These are phyloP conservation scores for Globisporangium paddicum DNA, from an alignment of 352 stramenopile genomes.

Conservation along the genomic window DNA sequence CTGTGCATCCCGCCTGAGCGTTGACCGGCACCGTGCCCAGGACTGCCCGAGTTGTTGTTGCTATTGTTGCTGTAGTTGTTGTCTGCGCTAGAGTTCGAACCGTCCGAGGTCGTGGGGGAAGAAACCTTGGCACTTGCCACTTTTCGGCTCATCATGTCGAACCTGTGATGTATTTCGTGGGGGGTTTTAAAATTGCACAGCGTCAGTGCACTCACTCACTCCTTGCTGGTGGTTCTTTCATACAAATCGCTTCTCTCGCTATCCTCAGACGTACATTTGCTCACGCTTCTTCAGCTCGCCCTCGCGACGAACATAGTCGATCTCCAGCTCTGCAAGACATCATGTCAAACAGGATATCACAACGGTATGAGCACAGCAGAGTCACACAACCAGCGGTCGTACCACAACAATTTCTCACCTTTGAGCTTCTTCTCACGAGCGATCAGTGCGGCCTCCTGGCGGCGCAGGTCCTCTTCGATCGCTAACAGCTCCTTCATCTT, in stretches of 20 bases:
- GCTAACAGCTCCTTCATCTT: constrained; percentile 87
- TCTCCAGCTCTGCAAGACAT: constrained; percentile 49
- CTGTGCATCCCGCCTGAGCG: constrained; percentile 18
- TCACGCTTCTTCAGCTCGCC: constrained; percentile 81
- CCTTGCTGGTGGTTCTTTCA: not conserved
- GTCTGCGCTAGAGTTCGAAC: constrained; percentile 72
- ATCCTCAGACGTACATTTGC: constrained; percentile 52
- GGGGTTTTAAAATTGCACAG: constrained; percentile 8
- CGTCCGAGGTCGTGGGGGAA: constrained; percentile 71
- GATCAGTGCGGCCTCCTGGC: constrained; percentile 78
- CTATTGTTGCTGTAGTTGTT: constrained; percentile 60
- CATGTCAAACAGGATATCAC: not conserved
- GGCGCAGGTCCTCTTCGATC: constrained; percentile 83
- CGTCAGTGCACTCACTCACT: not conserved
- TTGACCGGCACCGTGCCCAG: constrained; percentile 24
- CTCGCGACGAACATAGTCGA: constrained; percentile 77
- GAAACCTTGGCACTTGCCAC: constrained; percentile 45
- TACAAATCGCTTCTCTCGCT: not conserved
- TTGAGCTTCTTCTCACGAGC: constrained; percentile 84
- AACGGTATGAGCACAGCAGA: constrained; percentile 1
- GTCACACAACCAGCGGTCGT: not conserved
- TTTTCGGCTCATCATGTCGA: constrained; percentile 80
- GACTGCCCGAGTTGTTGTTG: constrained; percentile 51
- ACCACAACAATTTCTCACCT: constrained; percentile 23
- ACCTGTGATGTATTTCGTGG: constrained; percentile 21